These are phyloP conservation scores for Phytophthora idaei DNA, from an alignment of 352 stramenopile genomes.

Conservation along the genomic window DNA sequence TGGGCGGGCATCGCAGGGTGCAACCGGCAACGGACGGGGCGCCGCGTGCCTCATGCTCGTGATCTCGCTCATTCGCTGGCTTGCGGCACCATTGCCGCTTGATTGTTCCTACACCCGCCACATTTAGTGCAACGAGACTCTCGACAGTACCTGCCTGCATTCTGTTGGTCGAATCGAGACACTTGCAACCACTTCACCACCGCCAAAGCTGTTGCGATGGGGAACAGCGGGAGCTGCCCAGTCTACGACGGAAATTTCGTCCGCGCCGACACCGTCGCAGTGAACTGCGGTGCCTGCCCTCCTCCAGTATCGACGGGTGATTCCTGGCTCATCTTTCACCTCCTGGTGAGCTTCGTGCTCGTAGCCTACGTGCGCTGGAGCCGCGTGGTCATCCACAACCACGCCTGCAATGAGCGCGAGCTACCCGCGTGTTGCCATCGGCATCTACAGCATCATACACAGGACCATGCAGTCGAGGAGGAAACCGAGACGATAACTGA, in stretches of 20 bases:
- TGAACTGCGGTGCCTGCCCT: constrained; percentile 24
- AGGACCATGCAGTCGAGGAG: constrained; percentile 10
- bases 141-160: constrained; percentile 4
- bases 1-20: constrained; percentile 23
- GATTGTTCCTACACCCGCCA: constrained; percentile 17
- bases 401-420: constrained; percentile 27
- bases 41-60: constrained; percentile 5
- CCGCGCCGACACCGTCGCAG: constrained; percentile 21
- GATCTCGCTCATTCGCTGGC: constrained; percentile 29
- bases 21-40: constrained; percentile 27
- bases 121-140: constrained; percentile 19
- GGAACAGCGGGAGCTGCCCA: constrained; percentile 22
- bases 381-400: constrained; percentile 35
- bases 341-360: constrained; percentile 49
- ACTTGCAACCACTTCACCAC: background rate
- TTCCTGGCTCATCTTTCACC: constrained; percentile 44
- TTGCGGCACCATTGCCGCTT: constrained; percentile 21
- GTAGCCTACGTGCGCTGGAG: constrained; percentile 51
- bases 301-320: constrained; percentile 12
- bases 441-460: constrained; percentile 18
- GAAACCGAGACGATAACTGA: constrained; percentile 4
- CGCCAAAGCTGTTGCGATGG: constrained; percentile 16
- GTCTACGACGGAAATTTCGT: constrained; percentile 37
- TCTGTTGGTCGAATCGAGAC: constrained; percentile 9
- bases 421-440: constrained; percentile 24